Conservation (phyloP, 768 basidiomycete species). For the Trametopsis cervina region DNA sequence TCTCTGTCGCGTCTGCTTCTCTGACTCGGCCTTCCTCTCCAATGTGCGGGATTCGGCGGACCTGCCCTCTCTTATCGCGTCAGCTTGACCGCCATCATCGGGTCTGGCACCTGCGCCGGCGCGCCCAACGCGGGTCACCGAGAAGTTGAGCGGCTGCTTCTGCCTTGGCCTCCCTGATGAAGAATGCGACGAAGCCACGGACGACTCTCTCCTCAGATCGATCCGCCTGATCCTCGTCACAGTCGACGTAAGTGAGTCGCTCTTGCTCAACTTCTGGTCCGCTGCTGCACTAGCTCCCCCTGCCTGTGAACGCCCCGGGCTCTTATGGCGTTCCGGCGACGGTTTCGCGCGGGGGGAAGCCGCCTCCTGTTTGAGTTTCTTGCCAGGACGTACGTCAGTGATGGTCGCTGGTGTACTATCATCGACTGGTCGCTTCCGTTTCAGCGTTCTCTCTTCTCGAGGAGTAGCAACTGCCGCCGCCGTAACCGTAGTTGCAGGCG, state of each 20-base stretch:
- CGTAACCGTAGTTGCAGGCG: neutral
- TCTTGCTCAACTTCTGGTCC: neutral
- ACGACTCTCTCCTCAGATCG: neutral
- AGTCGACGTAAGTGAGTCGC: neutral
- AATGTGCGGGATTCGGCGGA: neutral
- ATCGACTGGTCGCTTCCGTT: neutral
- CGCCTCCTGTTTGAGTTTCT: neutral
- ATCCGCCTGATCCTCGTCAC: neutral
- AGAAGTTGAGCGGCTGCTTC: neutral
- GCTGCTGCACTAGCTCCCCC: neutral
- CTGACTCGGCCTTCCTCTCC: neutral
- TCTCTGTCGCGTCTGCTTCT: neutral
- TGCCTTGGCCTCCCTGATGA: neutral
- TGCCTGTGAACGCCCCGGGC: neutral
- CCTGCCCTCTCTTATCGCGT: neutral
- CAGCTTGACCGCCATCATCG: neutral
- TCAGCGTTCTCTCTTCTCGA: neutral
- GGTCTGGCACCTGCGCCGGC: neutral
- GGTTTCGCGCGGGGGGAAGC: too few species aligned
- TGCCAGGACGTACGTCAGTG: neutral
- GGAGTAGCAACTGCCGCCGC: neutral
- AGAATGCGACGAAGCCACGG: neutral
- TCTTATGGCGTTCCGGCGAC: neutral
- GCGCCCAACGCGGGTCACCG: neutral
- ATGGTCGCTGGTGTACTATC: neutral